Conservation (phyloP, 1,284 basidiomycete genomes). For the Microstroma glucosiphilum region DNA sequence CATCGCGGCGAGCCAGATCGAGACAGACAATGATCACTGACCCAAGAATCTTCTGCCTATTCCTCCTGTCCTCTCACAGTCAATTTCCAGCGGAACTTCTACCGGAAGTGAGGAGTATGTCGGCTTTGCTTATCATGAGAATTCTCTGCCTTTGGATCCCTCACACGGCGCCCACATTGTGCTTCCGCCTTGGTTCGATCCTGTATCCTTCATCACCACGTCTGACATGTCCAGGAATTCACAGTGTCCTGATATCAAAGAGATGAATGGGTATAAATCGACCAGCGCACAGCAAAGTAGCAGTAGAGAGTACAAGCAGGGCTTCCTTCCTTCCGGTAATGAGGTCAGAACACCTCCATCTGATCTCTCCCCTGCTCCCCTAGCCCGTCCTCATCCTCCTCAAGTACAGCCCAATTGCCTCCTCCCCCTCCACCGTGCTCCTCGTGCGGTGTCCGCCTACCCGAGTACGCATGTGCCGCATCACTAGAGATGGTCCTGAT, state of each 20-base stretch:
- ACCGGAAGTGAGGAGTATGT: constrained; percentile 41
- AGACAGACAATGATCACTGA: constrained; percentile 8
- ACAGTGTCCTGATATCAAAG: too few relatives aligned
- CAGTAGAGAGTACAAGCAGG: too few relatives aligned
- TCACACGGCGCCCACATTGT: too few relatives aligned
- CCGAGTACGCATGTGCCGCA: background rate
- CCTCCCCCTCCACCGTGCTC: background rate
- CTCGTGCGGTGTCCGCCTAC: too few relatives aligned
- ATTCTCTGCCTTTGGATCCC: too few relatives aligned
- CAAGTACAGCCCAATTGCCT: constrained; percentile 15
- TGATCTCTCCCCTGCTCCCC: background rate
- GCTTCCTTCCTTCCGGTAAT: background rate
- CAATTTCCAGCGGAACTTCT: constrained; percentile 46
- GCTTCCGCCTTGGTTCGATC: too few relatives aligned
- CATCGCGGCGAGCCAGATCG: too few relatives aligned
- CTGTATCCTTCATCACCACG: too few relatives aligned
- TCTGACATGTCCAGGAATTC: too few relatives aligned
- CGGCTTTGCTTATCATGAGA: too few relatives aligned
- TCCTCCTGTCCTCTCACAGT: constrained; percentile 8
- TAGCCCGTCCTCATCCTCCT: background rate
- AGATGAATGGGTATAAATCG: background rate
- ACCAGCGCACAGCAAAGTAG: background rate
- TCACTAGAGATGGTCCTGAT: constrained; percentile 4
- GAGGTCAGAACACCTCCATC: background rate
- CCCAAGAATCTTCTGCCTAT: too few relatives aligned